Percentiles rank a stretch among this genome's conserved stretches.
phyloP scores from a whole-genome alignment of 2,329 filamentous ascomycete species.

The Drechslerella dactyloides region DNA sequence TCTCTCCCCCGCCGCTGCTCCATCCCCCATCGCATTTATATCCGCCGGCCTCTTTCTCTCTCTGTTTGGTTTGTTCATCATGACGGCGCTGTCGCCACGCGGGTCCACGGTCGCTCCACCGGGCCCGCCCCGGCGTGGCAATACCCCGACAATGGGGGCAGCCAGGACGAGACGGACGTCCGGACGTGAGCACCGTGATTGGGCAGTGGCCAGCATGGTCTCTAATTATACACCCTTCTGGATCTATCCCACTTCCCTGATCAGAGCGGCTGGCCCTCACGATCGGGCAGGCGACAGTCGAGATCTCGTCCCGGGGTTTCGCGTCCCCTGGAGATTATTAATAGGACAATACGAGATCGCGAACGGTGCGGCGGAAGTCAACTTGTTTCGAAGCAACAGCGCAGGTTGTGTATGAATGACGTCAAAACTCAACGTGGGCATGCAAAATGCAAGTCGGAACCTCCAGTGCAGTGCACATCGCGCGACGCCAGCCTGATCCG shows the following conservation, averaged over 20 bases:
- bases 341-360: neutral
- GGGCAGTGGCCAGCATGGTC: constrained; percentile 7
- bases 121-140: neutral
- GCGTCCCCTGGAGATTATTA: neutral
- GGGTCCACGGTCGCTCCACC: neutral
- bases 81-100: neutral
- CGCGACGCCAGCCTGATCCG: constrained; percentile 2
- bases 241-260: neutral
- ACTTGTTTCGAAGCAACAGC: neutral
- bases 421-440: neutral
- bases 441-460: neutral
- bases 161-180: no score
- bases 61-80: no score
- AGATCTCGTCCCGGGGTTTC: neutral
- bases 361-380: neutral
- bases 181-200: neutral
- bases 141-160: neutral
- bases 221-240: neutral
- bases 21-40: no score
- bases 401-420: constrained; percentile 1
- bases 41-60: no score
- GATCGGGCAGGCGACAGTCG: neutral
- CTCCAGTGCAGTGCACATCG: neutral
- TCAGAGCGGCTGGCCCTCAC: neutral
- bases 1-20: no score